Conservation (phyloP, 2,329 filamentous ascomycete species). For the Cordyceps militaris region DNA sequence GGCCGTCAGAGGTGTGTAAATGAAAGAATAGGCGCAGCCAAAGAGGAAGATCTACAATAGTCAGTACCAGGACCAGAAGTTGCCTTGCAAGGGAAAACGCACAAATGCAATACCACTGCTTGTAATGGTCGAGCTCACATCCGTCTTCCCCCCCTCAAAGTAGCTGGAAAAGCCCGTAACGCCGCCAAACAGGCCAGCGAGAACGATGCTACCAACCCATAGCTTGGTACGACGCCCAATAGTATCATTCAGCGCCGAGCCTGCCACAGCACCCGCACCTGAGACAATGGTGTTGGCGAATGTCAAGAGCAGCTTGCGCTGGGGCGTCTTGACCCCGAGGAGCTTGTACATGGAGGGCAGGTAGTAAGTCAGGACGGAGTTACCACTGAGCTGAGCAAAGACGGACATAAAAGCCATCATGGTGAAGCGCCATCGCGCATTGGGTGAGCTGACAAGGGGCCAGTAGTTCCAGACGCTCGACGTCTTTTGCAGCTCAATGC, state of each 20-base stretch:
- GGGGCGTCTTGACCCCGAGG: conserved; percentile 47
- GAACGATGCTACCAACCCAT: conserved; percentile 43
- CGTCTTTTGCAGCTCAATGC: conserved; percentile 33
- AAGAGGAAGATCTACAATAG: conserved; percentile 41
- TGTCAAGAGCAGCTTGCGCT: conserved; percentile 38
- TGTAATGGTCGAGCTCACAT: conserved; percentile 28
- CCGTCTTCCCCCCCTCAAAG: conserved; percentile 26
- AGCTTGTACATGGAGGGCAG: conserved; percentile 46
- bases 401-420: conserved; percentile 45
- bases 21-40: conserved; percentile 43
- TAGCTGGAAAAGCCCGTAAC: conserved; percentile 41
- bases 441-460: conserved; percentile 41
- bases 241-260: conserved; percentile 25
- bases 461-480: conserved; percentile 47
- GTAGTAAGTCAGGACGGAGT: conserved; percentile 44
- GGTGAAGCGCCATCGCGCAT: conserved; percentile 42
- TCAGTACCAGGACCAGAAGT: background rate
- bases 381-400: conserved; percentile 48
- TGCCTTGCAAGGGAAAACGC: background rate
- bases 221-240: conserved; percentile 35
- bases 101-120: conserved; percentile 41
- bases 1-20: conserved; percentile 40
- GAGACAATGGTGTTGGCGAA: conserved; percentile 41
- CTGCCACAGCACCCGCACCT: conserved; percentile 32
- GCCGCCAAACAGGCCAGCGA: conserved; percentile 38